phyloP scores from a whole-genome alignment of 805 yeast species.

The Pichia cephalocereana region DNA sequence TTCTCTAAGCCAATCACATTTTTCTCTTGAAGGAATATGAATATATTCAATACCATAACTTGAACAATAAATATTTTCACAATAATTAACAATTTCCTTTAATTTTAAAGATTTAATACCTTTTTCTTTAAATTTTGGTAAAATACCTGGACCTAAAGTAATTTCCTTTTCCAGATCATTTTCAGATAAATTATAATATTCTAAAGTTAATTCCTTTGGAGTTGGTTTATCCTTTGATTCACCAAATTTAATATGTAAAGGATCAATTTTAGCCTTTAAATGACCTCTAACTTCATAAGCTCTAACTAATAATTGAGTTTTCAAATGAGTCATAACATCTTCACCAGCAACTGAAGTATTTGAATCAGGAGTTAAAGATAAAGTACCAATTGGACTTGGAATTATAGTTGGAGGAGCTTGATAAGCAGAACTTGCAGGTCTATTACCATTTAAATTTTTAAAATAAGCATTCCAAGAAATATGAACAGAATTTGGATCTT shows the following conservation, averaged over 20 bases:
- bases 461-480: constrained; percentile 96
- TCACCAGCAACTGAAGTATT: constrained; percentile 40
- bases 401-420: constrained; percentile 86
- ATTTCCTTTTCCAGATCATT: constrained; percentile 76
- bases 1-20: constrained; percentile 98
- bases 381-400: constrained; percentile 73
- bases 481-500: constrained; percentile 87
- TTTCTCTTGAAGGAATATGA: constrained; percentile 90
- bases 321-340: constrained; percentile 79
- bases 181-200: constrained; percentile 85
- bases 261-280: constrained; percentile 90
- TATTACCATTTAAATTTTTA: constrained; percentile 67
- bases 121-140: constrained; percentile 76
- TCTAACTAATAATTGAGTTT: constrained; percentile 92
- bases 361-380: constrained; percentile 46
- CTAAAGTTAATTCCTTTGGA: constrained; percentile 86
- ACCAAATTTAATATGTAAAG: constrained; percentile 85
- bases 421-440: constrained; percentile 70
- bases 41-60: constrained; percentile 91
- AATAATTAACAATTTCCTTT: constrained; percentile 64
- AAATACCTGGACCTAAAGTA: constrained; percentile 93
- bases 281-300: constrained; percentile 99
- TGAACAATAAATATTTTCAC: constrained; percentile 82
- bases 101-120: constrained; percentile 57
- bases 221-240: constrained; percentile 40